Conservation (phyloP, 768 basidiomycete genomes). For the Amanita pseudoporphyria region DNA sequence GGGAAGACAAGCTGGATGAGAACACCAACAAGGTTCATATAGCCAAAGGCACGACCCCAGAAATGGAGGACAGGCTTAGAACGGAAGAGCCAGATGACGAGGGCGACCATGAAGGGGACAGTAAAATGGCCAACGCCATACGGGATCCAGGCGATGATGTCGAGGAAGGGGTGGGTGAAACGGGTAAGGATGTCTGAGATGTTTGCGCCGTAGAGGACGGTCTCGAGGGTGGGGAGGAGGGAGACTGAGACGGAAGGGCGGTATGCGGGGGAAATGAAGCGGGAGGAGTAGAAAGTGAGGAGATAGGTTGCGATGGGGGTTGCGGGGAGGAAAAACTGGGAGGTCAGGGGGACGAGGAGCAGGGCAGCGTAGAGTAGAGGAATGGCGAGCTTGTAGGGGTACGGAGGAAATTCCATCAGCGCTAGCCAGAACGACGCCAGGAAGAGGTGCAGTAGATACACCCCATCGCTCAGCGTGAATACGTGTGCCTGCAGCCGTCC, state of each 20-base stretch:
- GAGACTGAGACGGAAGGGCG: slow-evolving; percentile 86
- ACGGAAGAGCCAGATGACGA: slow-evolving; percentile 85
- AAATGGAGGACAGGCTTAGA: slow-evolving; percentile 70
- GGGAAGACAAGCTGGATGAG: slow-evolving; percentile 83
- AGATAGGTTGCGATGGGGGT: slow-evolving; percentile 83
- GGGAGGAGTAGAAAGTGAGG: slow-evolving; percentile 76
- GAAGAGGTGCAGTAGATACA: slow-evolving; percentile 57
- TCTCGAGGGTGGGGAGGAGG: slow-evolving; percentile 88
- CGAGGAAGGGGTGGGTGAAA: slow-evolving; percentile 86
- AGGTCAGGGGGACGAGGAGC: slow-evolving; percentile 76
- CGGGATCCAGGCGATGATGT: slow-evolving; percentile 92
- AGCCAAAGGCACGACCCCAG: slow-evolving; percentile 85
- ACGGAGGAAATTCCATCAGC: slow-evolving; percentile 61
- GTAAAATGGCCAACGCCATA: slow-evolving; percentile 94
- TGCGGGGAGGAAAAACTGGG: slow-evolving; percentile 86
- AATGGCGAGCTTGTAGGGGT: slow-evolving; percentile 68
- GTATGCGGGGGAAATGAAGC: slow-evolving; percentile 69
- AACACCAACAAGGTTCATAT: slow-evolving; percentile 86
- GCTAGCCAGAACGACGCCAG: slow-evolving; percentile 62
- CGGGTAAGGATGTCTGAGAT: slow-evolving; percentile 95
- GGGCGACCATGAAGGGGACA: slow-evolving; percentile 78
- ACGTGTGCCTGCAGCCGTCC: slow-evolving; percentile 44
- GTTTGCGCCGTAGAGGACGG: slow-evolving; percentile 94
- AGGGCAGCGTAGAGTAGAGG: slow-evolving; percentile 60
- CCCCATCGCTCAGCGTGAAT: slow-evolving; percentile 45